Conservation (phyloP, 805 yeast genomes). For the Blastobotrys chiropterorum region DNA sequence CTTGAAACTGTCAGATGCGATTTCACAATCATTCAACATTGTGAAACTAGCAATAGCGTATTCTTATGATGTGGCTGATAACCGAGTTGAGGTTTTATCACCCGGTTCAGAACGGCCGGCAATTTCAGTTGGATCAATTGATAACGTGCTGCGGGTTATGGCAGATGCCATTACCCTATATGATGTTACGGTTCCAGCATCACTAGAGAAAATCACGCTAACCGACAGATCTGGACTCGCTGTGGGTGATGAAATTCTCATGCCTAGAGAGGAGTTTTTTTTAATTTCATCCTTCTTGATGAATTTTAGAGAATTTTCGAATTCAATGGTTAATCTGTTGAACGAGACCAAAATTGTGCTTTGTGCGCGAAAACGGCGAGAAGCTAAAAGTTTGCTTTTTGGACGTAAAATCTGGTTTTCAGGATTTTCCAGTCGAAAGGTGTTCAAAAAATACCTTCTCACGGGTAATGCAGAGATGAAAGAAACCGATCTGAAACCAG, state of each 20-base stretch:
- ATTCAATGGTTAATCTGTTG: conserved; percentile 30
- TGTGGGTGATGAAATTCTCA: conserved; percentile 27
- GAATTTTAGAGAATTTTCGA: conserved; percentile 39
- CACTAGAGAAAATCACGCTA: conserved; percentile 26
- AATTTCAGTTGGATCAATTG: conserved; percentile 12
- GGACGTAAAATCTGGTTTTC: conserved; percentile 42
- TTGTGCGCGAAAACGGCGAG: conserved; percentile 28
- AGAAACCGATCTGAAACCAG: conserved; percentile 12
- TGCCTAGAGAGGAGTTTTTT: conserved; percentile 47
- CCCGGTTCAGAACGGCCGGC: neutral
- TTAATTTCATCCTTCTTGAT: conserved; percentile 44
- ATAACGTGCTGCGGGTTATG: conserved; percentile 27
- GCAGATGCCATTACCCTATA: conserved; percentile 31
- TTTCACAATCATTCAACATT: conserved; percentile 32
- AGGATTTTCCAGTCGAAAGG: conserved; percentile 30
- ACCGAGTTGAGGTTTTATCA: conserved; percentile 14
- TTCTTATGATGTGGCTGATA: conserved; percentile 36
- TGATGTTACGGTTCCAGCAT: conserved; percentile 32
- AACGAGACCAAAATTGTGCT: conserved; percentile 30
- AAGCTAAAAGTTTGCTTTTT: conserved; percentile 29
- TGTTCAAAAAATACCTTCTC: conserved; percentile 34
- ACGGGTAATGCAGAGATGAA: conserved; percentile 16
- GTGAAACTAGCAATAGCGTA: conserved; percentile 33
- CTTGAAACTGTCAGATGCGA: conserved; percentile 29
- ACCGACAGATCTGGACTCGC: conserved; percentile 7